Percentiles rank a stretch among this genome's conserved stretches.
Conservation (phyloP, 2,329 filamentous ascomycete genomes). For the Pyrenochaeta sp. region DNA sequence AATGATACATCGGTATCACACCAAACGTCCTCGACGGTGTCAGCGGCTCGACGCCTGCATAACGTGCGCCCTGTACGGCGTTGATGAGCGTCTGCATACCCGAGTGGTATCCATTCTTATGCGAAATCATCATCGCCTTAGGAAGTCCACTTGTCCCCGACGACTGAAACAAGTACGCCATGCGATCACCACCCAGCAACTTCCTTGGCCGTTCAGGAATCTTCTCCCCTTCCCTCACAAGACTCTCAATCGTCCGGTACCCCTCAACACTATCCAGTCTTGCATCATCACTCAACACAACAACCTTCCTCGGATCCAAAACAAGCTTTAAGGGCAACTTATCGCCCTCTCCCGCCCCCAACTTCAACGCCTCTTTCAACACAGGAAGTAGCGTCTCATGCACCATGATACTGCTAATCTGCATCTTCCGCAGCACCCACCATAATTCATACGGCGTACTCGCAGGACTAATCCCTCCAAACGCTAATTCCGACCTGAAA, state of each 20-base stretch:
- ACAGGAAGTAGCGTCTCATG: conserved; percentile 40
- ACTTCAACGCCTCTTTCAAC: conserved; percentile 31
- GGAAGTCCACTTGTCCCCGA: conserved; percentile 43
- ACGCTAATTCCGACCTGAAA: conserved; percentile 38
- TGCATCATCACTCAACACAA: conserved; percentile 37
- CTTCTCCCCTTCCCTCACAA: conserved; percentile 29
- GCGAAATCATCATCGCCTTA: conserved; percentile 47
- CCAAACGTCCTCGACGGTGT: conserved; percentile 25
- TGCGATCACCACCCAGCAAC: conserved; percentile 31
- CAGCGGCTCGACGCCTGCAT: conserved; percentile 31
- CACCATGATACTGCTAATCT: conserved; percentile 37
- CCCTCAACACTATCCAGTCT: conserved; percentile 25
- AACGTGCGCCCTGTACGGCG: conserved; percentile 30
- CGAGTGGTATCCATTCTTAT: conserved; percentile 37
- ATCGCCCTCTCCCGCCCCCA: conserved; percentile 36
- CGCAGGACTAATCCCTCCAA: conserved; percentile 43
- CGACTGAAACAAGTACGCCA: conserved; percentile 43
- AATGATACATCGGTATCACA: conserved; percentile 44
- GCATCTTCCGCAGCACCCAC: conserved; percentile 45
- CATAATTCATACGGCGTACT: conserved; percentile 43
- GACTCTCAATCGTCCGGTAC: conserved; percentile 34
- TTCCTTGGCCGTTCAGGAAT: conserved; percentile 29
- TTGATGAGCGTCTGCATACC: conserved; percentile 38
- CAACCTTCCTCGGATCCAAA: conserved; percentile 32
- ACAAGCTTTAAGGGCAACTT: conserved; percentile 28